A percentile compares a stretch with the other conserved stretches of the same genome.
Evolutionary conservation across 352 stramenopile species (phyloP).

Genomic region (Saprolegnia diclina): DNA sequence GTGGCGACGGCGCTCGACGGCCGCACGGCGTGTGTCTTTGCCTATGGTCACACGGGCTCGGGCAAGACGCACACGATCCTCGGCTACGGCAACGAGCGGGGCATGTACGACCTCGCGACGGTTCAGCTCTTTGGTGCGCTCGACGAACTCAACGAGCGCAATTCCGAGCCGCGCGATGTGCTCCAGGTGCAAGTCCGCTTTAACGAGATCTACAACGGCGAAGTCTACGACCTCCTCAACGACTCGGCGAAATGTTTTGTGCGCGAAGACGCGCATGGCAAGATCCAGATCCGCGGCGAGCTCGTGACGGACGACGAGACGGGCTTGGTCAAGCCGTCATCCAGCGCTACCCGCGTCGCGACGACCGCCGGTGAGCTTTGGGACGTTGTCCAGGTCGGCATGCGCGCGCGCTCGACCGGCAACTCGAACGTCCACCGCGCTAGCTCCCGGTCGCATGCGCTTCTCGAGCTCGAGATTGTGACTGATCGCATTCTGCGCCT

Average conservation of each 20-base stretch:
- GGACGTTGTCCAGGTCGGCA: conserved; percentile 30
- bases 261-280: conserved; percentile 40
- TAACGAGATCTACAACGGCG: conserved; percentile 54
- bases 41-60: conserved; percentile 53
- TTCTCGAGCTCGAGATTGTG: conserved; percentile 54
- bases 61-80: conserved; percentile 66
- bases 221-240: conserved; percentile 52
- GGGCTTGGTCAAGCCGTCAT: conserved; percentile 43
- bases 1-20: conserved; percentile 31
- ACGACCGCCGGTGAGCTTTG: conserved; percentile 30
- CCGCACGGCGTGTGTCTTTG: conserved; percentile 46
- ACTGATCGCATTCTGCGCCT: conserved; percentile 35
- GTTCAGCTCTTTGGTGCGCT: conserved; percentile 35
- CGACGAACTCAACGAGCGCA: background rate
- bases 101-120: conserved; percentile 39
- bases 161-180: background rate
- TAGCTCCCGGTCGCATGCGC: conserved; percentile 46
- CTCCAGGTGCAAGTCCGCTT: conserved; percentile 47
- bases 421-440: conserved; percentile 49
- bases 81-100: conserved; percentile 39
- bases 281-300: conserved; percentile 45
- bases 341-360: conserved; percentile 32
- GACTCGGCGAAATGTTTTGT: conserved; percentile 41
- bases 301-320: conserved; percentile 39
- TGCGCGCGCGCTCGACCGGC: conserved; percentile 32